Conservation (phyloP, 192 early-diverging fungal genomes). For the Coemansia sp. region DNA sequence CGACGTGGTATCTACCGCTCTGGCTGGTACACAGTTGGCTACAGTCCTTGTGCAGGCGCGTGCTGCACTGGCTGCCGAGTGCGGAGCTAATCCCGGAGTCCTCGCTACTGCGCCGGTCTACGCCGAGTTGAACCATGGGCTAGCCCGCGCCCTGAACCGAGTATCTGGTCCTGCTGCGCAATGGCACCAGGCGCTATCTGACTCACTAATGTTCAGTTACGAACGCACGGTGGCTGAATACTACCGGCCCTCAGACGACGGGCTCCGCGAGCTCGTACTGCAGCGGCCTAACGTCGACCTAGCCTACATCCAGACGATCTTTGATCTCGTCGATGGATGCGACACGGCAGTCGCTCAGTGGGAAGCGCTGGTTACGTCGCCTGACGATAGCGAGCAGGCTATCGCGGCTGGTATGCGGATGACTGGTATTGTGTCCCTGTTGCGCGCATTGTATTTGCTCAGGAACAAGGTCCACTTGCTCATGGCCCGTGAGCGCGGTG, state of each 20-base stretch:
- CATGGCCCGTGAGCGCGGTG: slow-evolving; percentile 11
- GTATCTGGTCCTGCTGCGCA: neutral
- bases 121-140: slow-evolving; percentile 19
- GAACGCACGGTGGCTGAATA: slow-evolving; percentile 21
- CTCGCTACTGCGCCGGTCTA: slow-evolving; percentile 17
- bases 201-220: slow-evolving; percentile 26
- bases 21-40: slow-evolving; percentile 4
- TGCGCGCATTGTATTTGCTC: slow-evolving; percentile 19
- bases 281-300: slow-evolving; percentile 38
- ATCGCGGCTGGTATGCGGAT: neutral
- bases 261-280: slow-evolving; percentile 29
- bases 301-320: slow-evolving; percentile 16
- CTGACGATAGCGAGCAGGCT: neutral
- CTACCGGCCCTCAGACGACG: neutral
- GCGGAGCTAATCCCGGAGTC: neutral
- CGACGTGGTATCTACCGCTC: neutral
- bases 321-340: slow-evolving; percentile 38
- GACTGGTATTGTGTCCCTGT: neutral
- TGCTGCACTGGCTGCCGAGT: slow-evolving; percentile 8
- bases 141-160: slow-evolving; percentile 18
- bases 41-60: slow-evolving; percentile 17
- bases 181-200: slow-evolving; percentile 35
- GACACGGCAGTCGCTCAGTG: slow-evolving; percentile 12
- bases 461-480: slow-evolving; percentile 14
- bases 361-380: slow-evolving; percentile 6